Percentiles rank a stretch among this genome's conserved stretches.
Conservation (phyloP, 495 filamentous ascomycete species). For the Chaetomidium leptoderma region DNA sequence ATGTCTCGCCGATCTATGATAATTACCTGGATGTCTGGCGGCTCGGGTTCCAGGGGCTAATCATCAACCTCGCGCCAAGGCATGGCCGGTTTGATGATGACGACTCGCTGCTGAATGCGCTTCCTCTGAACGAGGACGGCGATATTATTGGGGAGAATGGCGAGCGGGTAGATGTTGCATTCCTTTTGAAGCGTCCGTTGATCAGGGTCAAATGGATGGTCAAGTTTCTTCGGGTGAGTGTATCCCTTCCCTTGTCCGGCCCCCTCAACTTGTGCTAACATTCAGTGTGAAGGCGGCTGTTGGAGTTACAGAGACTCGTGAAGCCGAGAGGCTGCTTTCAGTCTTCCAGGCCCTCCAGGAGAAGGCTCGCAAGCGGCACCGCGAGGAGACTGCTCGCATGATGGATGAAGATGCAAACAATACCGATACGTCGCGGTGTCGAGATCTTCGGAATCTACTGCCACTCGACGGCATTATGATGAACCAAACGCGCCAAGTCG, state of each 20-base stretch:
- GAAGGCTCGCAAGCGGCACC: conserved; percentile 69
- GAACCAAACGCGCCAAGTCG: conserved; percentile 68
- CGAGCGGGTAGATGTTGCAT: conserved; percentile 91
- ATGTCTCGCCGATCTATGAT: conserved; percentile 70
- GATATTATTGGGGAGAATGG: conserved; percentile 74
- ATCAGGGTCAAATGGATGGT: conserved; percentile 83
- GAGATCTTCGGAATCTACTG: conserved; percentile 72
- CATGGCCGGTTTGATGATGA: conserved; percentile 46
- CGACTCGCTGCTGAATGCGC: conserved; percentile 60
- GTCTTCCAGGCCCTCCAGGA: conserved; percentile 67
- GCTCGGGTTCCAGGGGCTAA: conserved; percentile 89
- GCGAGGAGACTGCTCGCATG: conserved; percentile 80
- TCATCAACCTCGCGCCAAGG: conserved; percentile 83
- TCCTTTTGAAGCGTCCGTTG: conserved; percentile 81
- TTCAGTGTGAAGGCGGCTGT: conserved; percentile 41
- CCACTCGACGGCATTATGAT: conserved; percentile 65
- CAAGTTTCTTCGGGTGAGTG: conserved; percentile 69
- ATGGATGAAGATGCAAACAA: conserved; percentile 85
- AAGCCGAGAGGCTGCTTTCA: conserved; percentile 29
- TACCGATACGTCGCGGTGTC: conserved; percentile 71
- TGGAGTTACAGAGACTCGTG: conserved; percentile 28
- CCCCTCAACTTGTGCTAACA: not conserved
- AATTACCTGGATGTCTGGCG: conserved; percentile 90
- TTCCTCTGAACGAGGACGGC: conserved; percentile 72
- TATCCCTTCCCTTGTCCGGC: not conserved